Evolutionary conservation across 495 filamentous ascomycete genomes (phyloP), one percentile per base, ranked within the genome.

Genomic region (Neurospora sp.): DNA sequence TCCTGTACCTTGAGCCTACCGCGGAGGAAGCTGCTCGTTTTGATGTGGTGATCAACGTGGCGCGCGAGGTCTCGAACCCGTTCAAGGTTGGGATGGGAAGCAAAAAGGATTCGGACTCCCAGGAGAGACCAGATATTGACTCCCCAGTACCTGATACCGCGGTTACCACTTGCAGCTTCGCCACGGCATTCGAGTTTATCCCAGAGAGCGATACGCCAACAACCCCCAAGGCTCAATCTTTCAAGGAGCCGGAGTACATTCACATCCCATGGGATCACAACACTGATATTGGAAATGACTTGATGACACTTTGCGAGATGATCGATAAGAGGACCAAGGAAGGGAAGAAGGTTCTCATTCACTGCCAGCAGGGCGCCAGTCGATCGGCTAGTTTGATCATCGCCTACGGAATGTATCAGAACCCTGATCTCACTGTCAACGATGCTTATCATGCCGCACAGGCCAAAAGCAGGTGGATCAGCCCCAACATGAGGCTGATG

Each of bases 221-320:
- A 10, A 91, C 89, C 2, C 90, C 92, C 3, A 90, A 87, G 71
- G 82, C 81, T 5, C 78, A 83, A 77, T n/a, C 80, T 35, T 83
- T 80, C 37, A 81, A 84, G 18, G 82, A 89, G 35, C 96, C 96
- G 2, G 96, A 99, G 80, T 99, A 99, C 78, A 90, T 98, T 69
- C 96, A 99, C 78, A 91, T 99, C 68, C 91, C 89, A 3, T 99
- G 96, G 96, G 96, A 99, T 75, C 96, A 99, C 81, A 98, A 98
- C 77, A 97, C 95, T 0, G 93, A 97, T 73, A 97, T 99, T 73
- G 89, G 94, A 18, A 89, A 91, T 31, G 96, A 98, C 78, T 82
- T 99, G 39, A 89, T 91, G 78, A 84, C 83, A 47, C 84, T 99
- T n/a, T 97, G 96, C 77, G 91, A 97, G 75, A 84, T 91, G 12